Evolutionary conservation across 2,329 filamentous ascomycete species (phyloP), one percentile per base, ranked within the genome.

Genomic region (Dactylellina drechsleri): DNA sequence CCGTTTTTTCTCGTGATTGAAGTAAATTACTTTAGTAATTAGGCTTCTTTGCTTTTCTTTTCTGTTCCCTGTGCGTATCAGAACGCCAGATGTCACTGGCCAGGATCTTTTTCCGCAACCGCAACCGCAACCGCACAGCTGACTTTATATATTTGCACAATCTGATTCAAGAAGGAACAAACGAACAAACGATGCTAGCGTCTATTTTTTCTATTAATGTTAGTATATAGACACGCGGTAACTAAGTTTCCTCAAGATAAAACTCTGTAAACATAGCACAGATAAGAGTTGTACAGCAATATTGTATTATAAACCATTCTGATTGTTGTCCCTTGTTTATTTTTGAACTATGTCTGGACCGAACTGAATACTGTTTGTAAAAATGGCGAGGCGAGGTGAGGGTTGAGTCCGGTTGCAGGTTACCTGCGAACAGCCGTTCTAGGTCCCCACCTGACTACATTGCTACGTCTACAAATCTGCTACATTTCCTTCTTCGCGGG

Each of bases 341-440:
- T 36, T 36, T 4, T 36, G 6, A 47, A 47, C 6, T 47, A 15
- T 47, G n/a, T 47, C 31, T 36, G 6, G 10, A 36, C 31, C 10
- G 6, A 36, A 36, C 10, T 5, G 10, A 36, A 36, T 36, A 7
- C 2, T 36, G 31, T 36, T 36, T 8, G 54, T 73, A 54, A 43
- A 61, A 61, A n/a, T 8, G 56, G 54, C 47, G 47, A 73, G 47
- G 62, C 36, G 49, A 56, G 36, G 49, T 40, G 23, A 23, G 23
- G 23, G 23, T 23, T 23, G 23, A 23, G 4, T 23, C 23, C 23
- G 23, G 23, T 52, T 67, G 47, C 59, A 62, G 23, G 23, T 66
- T 61, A 57, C 68, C 60, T 60, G 61, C 61, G 61, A 66, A 74
- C 40, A 66, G 36, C 61, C 68, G 68, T 74, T 74, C 62, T 40